Base-by-base conservation (phyloP, 768 basidiomycete genomes). In the Leccinellum rugosiceps region DNA sequence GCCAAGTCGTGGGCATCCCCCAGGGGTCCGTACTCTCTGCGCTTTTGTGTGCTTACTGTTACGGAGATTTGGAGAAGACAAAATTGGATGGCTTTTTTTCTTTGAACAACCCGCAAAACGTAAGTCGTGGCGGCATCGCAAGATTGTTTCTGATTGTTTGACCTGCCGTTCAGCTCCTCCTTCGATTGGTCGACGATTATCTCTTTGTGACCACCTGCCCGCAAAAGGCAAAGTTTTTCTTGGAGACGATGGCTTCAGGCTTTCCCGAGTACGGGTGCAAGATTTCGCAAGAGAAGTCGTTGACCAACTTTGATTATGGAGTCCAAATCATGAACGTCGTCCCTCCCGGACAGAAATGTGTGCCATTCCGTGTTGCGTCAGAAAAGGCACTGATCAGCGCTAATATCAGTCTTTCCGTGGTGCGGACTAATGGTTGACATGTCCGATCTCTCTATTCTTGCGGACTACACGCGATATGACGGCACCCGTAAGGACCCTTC, bases 1-100 rank as follows among this genome's bases (percentile, higher is more conserved):
- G 88, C 13, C 97, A 99, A 71, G 83, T 81, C n/a, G 83, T 92
- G 28, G 97, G 97, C 3, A 99, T 99, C 23, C 96, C 97, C 1
- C 97, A 99, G 72, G 97, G 97, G 21, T 98, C 95, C 3, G 85
- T 94, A n/a, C 75, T 98, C n/a, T 97, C 94, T 7, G 82, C 90
- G 0, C 68, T 98, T n/a, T 75, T 99, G 1, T 99, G 97, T 69
- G 89, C 90, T 1, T 91, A 95, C 72, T 97, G 92, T 70, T 99
- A 98, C 63, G 95, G 93, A 6, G 88, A 96, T 66, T 78, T 99
- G 58, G 97, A 98, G 72, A 80, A 75, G 30, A 75, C 66, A 7
- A 78, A 82, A 44, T 34, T 71, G 43, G 23, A 53, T n/a, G 58
- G 49, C 56, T 75, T 78, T 28, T 70, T 74, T 38, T 85, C 89